Evolutionary conservation across 495 filamentous ascomycete species (phyloP), one percentile per base, ranked within the genome.

Genomic region (Friedmanniomyces endolithicus): DNA sequence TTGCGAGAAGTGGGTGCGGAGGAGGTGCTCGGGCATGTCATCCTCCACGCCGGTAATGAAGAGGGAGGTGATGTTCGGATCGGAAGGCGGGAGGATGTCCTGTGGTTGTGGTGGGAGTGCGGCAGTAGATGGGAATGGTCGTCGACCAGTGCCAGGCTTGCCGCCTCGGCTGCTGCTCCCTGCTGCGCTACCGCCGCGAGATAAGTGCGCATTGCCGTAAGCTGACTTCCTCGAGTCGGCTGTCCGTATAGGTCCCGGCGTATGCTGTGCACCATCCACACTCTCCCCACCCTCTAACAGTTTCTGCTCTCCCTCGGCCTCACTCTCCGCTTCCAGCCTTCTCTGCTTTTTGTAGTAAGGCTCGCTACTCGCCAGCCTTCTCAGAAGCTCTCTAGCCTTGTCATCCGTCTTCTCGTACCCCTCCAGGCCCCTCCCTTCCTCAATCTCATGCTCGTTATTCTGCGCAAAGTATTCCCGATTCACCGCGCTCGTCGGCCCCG

Each of bases 381-480:
- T 75, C 60, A 98, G 70, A 22, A 98, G 74, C 58, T 97, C 92
- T 27, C 90, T 74, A 3, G 89, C 92, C 68, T 95, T 95, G 68
- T 95, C 89, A 60, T 98, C 92, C 11, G 89, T 87, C 75, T 95
- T 95, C 61, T 97, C 90, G 65, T 96, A 96, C 62, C 87, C 88
- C 63, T 86, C 86, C 55, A 89, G 79, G 7, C 74, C 74, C 39
- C 86, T 72, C 0, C 92, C 94, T 61, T 96, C 90, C 63, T 95
- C 88, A 47, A 98, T 84, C 53, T 90, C 89, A 67, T 83, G 84
- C 74, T 98, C 94, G 69, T 97, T 86, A 60, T 95, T 87, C 67
- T 98, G 92, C 11, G 92, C 92, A 69, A 92, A 98, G 70, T 88
- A 98, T 73, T 98, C 88, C 60, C 92, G 78, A 71, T 98, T 98